These are phyloP conservation scores for Phyllosticta citriasiana DNA, from an alignment of 2,329 filamentous ascomycete genomes.

Conservation along the genomic window DNA sequence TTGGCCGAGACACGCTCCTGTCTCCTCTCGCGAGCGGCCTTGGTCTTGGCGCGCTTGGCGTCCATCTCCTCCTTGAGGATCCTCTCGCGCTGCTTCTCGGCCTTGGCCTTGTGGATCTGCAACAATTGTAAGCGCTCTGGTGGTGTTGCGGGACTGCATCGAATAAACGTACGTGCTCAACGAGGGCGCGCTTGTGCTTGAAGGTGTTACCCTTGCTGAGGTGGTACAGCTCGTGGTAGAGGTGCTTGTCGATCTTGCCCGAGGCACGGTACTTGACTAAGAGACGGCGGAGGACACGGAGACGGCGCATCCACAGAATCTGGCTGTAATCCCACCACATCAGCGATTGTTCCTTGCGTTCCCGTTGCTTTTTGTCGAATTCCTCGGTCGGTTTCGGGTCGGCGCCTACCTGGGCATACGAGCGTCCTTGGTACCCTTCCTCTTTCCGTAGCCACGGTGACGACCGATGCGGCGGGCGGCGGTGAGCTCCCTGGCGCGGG, in stretches of 20 bases:
- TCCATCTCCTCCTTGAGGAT: conserved; percentile 99
- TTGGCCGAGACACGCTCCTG: conserved; percentile 83
- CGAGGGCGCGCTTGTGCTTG: conserved; percentile 99
- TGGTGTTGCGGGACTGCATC: conserved; percentile 24
- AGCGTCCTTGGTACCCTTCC: conserved; percentile 99
- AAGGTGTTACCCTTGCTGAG: conserved; percentile 99
- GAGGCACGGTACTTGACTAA: conserved; percentile 99
- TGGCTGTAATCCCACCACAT: conserved; percentile 51
- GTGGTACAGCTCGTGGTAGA: conserved; percentile 99
- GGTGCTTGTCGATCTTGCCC: conserved; percentile 99
- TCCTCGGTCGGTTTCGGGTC: neutral
- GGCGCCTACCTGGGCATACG: conserved; percentile 87
- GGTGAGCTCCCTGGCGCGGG: conserved; percentile 89
- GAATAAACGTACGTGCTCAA: conserved; percentile 86
- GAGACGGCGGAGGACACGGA: conserved; percentile 96
- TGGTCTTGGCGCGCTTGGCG: conserved; percentile 99
- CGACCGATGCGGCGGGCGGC: conserved; percentile 88
- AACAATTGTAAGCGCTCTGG: conserved; percentile 20
- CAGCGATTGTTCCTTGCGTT: conserved; percentile 19
- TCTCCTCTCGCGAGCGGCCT: conserved; percentile 98
- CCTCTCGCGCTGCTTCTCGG: conserved; percentile 95
- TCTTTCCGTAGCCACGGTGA: conserved; percentile 99
- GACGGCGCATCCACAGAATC: conserved; percentile 99
- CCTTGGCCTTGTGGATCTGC: conserved; percentile 99
- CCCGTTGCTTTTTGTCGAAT: conserved; percentile 1